phyloP scores from a whole-genome alignment of 345 rosid genomes.

The Sapria himalayana region DNA sequence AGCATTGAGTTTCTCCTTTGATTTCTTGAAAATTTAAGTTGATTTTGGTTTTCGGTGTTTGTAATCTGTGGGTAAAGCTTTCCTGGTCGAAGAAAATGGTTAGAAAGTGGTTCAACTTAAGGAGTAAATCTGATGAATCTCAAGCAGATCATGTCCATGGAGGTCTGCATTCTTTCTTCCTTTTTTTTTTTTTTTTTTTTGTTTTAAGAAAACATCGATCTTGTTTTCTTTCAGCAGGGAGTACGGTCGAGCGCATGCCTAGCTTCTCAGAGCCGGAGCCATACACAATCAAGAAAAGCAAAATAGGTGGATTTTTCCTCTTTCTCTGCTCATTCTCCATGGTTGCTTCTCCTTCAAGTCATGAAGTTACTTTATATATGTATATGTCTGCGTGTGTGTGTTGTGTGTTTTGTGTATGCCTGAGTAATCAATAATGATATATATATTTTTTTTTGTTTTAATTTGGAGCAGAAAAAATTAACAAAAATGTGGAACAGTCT shows the following conservation, averaged over 20 bases:
- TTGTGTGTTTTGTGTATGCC: no score
- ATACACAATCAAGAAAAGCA: conserved; percentile 59
- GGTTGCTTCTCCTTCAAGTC: no score
- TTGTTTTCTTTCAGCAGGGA: conserved; percentile 20
- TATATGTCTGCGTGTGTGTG: no score
- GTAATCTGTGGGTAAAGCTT: conserved; percentile 68
- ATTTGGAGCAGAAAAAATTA: conserved; percentile 46
- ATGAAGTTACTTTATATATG: no score
- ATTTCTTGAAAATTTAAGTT: background rate
- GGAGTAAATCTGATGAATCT: conserved; percentile 67
- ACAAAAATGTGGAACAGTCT: conserved; percentile 42
- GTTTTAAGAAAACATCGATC: background rate
- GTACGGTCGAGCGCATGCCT: conserved; percentile 40
- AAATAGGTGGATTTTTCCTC: no score
- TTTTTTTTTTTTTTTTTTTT: conserved; percentile 3
- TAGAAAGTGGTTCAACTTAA: conserved; percentile 84
- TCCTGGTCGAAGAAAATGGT: conserved; percentile 91
- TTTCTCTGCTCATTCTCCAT: no score
- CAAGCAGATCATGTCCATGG: conserved; percentile 46
- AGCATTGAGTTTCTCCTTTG: conserved; percentile 3
- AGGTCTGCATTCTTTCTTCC: conserved; percentile 21
- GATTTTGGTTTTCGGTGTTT: conserved; percentile 1
- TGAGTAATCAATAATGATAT: no score
- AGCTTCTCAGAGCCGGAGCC: conserved; percentile 76
- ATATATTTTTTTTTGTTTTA: background rate